Evolutionary conservation across 164 flowering plant genomes (phyloP).

Genomic region (Vitis riparia): DNA sequence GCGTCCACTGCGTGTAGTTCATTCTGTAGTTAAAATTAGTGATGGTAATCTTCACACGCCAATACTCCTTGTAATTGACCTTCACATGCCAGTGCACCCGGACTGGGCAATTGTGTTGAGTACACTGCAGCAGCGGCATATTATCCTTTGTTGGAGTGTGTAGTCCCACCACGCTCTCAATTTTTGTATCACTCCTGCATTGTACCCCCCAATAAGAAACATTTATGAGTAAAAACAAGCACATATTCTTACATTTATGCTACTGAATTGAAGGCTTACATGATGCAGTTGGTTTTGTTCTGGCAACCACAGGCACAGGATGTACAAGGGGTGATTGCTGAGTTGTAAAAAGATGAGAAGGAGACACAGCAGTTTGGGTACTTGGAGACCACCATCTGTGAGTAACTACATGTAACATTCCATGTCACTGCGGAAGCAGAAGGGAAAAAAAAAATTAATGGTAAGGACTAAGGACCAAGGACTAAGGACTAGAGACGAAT

Average conservation of each 20-base stretch:
- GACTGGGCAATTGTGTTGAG: constrained; percentile 35
- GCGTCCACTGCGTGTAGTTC: constrained; percentile 22
- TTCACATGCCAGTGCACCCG: constrained; percentile 40
- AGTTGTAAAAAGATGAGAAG: constrained; percentile 40
- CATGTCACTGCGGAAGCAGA: constrained; percentile 35
- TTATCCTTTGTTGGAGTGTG: constrained; percentile 1
- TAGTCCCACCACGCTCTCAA: constrained; percentile 9
- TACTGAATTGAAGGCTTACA: constrained; percentile 2
- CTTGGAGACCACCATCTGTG: constrained; percentile 31
- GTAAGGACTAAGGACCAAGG: no score
- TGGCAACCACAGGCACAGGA: constrained; percentile 40
- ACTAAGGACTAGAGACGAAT: no score
- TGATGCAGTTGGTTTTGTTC: constrained; percentile 12
- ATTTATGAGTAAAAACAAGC: no score
- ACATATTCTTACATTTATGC: no score
- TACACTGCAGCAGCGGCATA: constrained; percentile 19
- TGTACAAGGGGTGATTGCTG: constrained; percentile 36
- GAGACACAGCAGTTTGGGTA: constrained; percentile 44
- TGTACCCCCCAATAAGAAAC: not conserved
- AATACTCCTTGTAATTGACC: constrained; percentile 30
- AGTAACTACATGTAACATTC: constrained; percentile 49
- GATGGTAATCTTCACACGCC: constrained; percentile 19
- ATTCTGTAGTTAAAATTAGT: constrained; percentile 13
- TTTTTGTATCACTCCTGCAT: constrained; percentile 16
- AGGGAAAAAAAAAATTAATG: no score